A percentile compares a stretch with the other conserved stretches of the same genome.
Evolutionary conservation across 257 asterid genomes (phyloP).

Genomic region (Solanum bulbocastanum): DNA sequence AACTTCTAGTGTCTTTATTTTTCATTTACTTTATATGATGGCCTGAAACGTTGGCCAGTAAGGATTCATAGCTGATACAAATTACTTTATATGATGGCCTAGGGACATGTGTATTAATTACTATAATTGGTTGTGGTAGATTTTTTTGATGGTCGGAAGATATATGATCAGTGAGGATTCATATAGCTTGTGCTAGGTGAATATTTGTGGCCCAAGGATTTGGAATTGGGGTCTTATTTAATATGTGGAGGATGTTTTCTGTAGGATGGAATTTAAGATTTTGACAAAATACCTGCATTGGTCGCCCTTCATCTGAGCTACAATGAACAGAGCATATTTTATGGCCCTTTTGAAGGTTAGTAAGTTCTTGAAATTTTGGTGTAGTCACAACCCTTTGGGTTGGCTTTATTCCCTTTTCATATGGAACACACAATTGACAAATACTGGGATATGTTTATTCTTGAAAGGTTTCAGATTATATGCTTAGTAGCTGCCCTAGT

Average conservation of each 20-base stretch:
- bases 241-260: background rate
- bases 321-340: constrained; percentile 63
- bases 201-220: background rate
- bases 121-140: too few relatives aligned
- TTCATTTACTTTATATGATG: too few relatives aligned
- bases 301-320: constrained; percentile 58
- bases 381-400: background rate
- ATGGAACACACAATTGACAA: background rate
- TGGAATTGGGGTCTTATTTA: background rate
- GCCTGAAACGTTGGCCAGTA: too few relatives aligned
- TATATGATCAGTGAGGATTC: too few relatives aligned
- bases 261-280: constrained; percentile 59
- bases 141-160: too few relatives aligned
- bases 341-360: constrained; percentile 94
- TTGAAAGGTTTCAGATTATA: background rate
- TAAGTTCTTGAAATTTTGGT: background rate
- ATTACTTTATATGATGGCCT: too few relatives aligned
- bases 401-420: background rate
- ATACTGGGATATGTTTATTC: background rate
- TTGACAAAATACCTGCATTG: constrained; percentile 83
- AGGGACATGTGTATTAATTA: too few relatives aligned
- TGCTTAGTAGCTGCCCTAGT: background rate
- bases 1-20: too few relatives aligned
- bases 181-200: too few relatives aligned
- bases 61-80: too few relatives aligned